Conservation (phyloP, 306 rosid species). For the Vigna radiata region DNA sequence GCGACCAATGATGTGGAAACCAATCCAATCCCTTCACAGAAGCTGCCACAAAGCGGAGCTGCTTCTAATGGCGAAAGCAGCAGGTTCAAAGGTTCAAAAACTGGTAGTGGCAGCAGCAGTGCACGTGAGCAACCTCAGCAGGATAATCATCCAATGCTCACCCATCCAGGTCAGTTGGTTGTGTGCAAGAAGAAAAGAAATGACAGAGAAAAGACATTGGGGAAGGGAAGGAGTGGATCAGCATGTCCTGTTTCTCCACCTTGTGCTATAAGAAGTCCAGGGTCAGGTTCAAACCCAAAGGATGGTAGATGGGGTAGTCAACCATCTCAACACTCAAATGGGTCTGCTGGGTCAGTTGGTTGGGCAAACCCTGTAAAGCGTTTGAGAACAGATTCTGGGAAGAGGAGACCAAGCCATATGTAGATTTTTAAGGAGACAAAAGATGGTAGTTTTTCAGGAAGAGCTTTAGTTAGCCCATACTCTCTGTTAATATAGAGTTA, state of each 20-base stretch:
- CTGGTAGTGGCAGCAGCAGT: slow-evolving; percentile 63
- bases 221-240: slow-evolving; percentile 68
- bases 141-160: slow-evolving; percentile 57
- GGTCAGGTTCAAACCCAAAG: slow-evolving; percentile 61
- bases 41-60: slow-evolving; percentile 59
- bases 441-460: slow-evolving; percentile 48
- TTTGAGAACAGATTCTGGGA: slow-evolving; percentile 84
- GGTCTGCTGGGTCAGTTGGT: slow-evolving; percentile 63
- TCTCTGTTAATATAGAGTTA: slow-evolving; percentile 61
- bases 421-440: slow-evolving; percentile 48
- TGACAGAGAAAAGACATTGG: slow-evolving; percentile 74
- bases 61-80: slow-evolving; percentile 57
- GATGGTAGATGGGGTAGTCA: slow-evolving; percentile 63
- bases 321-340: slow-evolving; percentile 64
- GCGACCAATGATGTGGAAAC: slow-evolving; percentile 60
- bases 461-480: slow-evolving; percentile 57
- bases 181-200: slow-evolving; percentile 97
- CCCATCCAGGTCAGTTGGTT: slow-evolving; percentile 95
- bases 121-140: slow-evolving; percentile 71
- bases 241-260: slow-evolving; percentile 81
- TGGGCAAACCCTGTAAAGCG: slow-evolving; percentile 97
- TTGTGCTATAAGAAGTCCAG: slow-evolving; percentile 66
- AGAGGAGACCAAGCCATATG: slow-evolving; percentile 92
- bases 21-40: slow-evolving; percentile 60
- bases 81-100: slow-evolving; percentile 69